Base-by-base conservation (phyloP, 1,284 basidiomycete genomes). In the Rhodotorula sp. region DNA sequence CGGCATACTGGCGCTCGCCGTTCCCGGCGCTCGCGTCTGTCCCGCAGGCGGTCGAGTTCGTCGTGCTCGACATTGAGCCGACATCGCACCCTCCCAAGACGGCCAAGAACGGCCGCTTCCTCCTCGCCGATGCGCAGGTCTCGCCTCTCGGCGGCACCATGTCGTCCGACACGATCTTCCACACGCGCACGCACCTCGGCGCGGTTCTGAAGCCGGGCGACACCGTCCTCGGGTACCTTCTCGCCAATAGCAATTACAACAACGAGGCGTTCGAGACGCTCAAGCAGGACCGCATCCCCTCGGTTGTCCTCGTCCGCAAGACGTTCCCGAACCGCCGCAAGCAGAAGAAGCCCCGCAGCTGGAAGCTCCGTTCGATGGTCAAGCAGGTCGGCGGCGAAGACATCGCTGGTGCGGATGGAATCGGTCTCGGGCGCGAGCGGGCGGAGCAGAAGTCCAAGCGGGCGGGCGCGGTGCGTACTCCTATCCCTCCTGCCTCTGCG, bases 131-230 rank as follows among this genome's bases (percentile, higher is more conserved):
- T 79, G 94, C 92, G 1, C 96, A 98, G 82, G 92, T 99, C 36
- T 93, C 93, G 2, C 86, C 95, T 27, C 86, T 91, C 7, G 89
- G 89, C 39, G 91, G 80, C 59, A 82, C 84, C 79, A 88, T 89
- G 86, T 88, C 88, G 80, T 84, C 84, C 75, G 89, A 94, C 78
- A 91, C 91, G 75, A 97, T 97, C 77, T 94, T 89, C 84, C 94
- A 98, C 83, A 96, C 95, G 22, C 91, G 95, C 51, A 98, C 96
- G 25, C 96, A 99, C 79, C 88, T 99, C 55, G 97, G 97, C 61
- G 90, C 88, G 25, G 93, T 99, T 78, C 86, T 99, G 34, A 94
- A 98, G 81, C 94, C 96, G 0, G 97, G 96, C 32, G 97, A 99
- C 82, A 90, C 92, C 1, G 94, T 88, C 34, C 84, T 97, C 71